These are phyloP conservation scores for Prunus mume DNA, from an alignment of 306 rosid species.

Conservation along the genomic window DNA sequence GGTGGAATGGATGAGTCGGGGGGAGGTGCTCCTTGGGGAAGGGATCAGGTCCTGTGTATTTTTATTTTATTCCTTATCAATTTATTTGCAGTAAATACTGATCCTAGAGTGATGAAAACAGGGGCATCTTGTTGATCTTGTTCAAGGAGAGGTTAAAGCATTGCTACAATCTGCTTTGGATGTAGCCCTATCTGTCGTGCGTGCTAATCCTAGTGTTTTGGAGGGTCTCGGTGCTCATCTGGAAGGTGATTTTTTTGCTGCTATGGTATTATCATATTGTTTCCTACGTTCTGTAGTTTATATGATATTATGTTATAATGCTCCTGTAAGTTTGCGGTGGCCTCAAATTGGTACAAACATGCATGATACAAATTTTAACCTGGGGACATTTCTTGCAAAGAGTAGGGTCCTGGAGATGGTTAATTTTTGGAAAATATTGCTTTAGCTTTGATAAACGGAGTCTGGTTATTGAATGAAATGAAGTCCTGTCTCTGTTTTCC, in stretches of 20 bases:
- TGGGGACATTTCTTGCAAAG: not conserved
- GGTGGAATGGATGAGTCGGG: constrained; percentile 95
- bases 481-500: not conserved
- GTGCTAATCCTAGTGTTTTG: constrained; percentile 84
- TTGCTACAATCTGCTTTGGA: constrained; percentile 91
- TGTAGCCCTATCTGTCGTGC: constrained; percentile 74
- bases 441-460: not conserved
- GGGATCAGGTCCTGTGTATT: constrained; percentile 80
- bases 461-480: not conserved
- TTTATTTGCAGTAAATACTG: constrained; percentile 28
- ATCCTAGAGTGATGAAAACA: constrained; percentile 40
- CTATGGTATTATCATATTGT: not conserved
- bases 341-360: not conserved
- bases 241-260: constrained; percentile 54
- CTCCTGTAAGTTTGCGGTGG: not conserved
- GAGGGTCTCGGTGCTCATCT: constrained; percentile 95
- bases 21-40: constrained; percentile 74
- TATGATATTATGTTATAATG: not conserved
- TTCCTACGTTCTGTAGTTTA: not conserved
- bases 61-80: not conserved
- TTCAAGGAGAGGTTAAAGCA: constrained; percentile 82
- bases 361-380: not conserved
- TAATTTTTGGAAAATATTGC: not conserved
- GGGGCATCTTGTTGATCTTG: constrained; percentile 96
- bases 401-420: not conserved